These are phyloP conservation scores for Globisporangium yorkense DNA, from an alignment of 352 stramenopile species.

Conservation along the genomic window DNA sequence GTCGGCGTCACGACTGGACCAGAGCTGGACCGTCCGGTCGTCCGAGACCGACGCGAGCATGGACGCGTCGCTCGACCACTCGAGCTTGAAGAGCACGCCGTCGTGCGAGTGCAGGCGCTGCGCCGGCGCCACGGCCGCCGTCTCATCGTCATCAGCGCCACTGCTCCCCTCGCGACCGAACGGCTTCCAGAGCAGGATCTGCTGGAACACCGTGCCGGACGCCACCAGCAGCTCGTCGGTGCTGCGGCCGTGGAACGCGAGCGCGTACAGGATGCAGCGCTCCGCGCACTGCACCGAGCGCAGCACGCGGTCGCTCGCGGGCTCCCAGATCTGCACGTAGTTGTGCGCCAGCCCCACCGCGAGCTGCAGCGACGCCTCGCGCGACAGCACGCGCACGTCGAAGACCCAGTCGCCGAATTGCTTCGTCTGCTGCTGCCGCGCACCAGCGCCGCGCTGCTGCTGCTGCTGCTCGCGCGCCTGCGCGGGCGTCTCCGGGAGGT, in stretches of 20 bases:
- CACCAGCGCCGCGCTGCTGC: slow-evolving; percentile 12
- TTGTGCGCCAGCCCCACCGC: slow-evolving; percentile 83
- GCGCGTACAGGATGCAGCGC: slow-evolving; percentile 79
- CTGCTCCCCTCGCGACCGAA: slow-evolving; percentile 6
- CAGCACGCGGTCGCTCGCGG: slow-evolving; percentile 30
- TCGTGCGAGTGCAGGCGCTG: slow-evolving; percentile 79
- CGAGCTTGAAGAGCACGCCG: slow-evolving; percentile 81
- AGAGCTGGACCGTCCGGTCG: slow-evolving; percentile 81
- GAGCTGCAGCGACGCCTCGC: slow-evolving; percentile 20
- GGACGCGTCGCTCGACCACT: slow-evolving; percentile 61
- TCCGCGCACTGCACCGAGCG: slow-evolving; percentile 63
- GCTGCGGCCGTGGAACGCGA: slow-evolving; percentile 68
- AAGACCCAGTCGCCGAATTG: slow-evolving; percentile 84
- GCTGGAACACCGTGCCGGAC: slow-evolving; percentile 82
- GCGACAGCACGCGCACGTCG: slow-evolving; percentile 59
- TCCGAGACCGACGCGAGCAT: slow-evolving; percentile 82
- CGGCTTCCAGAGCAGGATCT: slow-evolving; percentile 78
- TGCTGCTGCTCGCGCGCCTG: slow-evolving; percentile 4
- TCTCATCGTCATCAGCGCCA: not conserved
- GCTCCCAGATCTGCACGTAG: slow-evolving; percentile 76
- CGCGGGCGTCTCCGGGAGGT: slow-evolving; percentile 36
- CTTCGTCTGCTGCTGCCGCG: slow-evolving; percentile 17
- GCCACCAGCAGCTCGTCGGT: slow-evolving; percentile 59
- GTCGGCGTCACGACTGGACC: slow-evolving; percentile 32
- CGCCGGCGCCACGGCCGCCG: slow-evolving; percentile 20